phyloP scores from a whole-genome alignment of 805 yeast genomes.

The Metschnikowia noctiluminum region DNA sequence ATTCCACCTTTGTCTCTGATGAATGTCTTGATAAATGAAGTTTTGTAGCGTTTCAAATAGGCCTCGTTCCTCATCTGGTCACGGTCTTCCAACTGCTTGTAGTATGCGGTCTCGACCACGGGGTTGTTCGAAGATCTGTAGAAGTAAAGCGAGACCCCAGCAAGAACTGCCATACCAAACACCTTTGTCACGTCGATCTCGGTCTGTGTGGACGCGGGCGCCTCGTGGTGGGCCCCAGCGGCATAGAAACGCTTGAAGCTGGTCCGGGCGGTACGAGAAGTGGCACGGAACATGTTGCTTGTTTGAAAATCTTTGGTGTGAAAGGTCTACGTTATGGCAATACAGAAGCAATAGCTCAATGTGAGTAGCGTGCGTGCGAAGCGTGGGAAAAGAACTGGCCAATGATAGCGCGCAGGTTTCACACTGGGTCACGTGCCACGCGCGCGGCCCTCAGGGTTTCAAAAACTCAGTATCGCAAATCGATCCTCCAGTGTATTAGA shows the following conservation, averaged over 20 bases:
- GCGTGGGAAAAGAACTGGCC: constrained; percentile 5
- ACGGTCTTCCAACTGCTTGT: constrained; percentile 32
- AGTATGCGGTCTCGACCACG: constrained; percentile 35
- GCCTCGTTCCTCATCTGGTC: constrained; percentile 34
- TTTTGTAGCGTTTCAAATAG: constrained; percentile 36
- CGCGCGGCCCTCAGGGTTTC: not conserved
- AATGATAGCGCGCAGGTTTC: constrained; percentile 9
- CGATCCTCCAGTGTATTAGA: no score
- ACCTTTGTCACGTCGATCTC: constrained; percentile 41
- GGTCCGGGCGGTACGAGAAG: constrained; percentile 16
- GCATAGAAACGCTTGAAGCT: constrained; percentile 16
- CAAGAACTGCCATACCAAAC: constrained; percentile 39
- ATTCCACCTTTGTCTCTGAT: constrained; percentile 45
- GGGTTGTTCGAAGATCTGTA: constrained; percentile 27
- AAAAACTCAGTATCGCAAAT: no score
- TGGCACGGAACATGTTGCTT: constrained; percentile 17
- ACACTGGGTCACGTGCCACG: constrained; percentile 5
- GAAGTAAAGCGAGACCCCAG: constrained; percentile 30
- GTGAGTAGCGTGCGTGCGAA: not conserved
- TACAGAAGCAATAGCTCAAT: not conserved
- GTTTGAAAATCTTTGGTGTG: not conserved
- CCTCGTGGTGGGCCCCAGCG: constrained; percentile 14
- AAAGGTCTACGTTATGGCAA: not conserved
- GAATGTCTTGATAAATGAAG: constrained; percentile 40
- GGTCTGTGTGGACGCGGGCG: constrained; percentile 18